phyloP scores from a whole-genome alignment of 805 yeast genomes.

The Starmerella sirachaensis region DNA sequence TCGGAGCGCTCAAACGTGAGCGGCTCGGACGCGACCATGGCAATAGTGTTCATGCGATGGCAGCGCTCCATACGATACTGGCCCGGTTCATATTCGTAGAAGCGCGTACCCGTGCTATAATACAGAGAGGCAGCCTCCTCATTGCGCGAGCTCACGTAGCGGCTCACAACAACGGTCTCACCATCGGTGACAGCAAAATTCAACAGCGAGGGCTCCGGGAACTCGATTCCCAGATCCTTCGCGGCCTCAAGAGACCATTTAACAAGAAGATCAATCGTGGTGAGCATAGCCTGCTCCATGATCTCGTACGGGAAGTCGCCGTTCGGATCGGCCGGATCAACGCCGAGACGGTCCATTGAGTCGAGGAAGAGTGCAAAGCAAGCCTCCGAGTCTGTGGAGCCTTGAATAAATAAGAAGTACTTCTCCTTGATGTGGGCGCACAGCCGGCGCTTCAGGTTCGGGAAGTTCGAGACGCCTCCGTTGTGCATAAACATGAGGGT shows the following conservation, averaged over 20 bases:
- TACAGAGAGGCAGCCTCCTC: conserved; percentile 96
- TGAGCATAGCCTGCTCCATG: conserved; percentile 55
- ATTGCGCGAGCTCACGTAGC: conserved; percentile 77
- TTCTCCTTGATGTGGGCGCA: conserved; percentile 65
- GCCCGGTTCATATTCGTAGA: conserved; percentile 82
- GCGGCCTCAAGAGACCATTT: conserved; percentile 63
- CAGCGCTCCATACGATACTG: conserved; percentile 88
- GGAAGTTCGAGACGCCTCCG: conserved; percentile 65
- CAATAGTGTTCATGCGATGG: conserved; percentile 84
- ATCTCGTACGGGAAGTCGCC: conserved; percentile 39
- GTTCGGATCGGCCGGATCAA: conserved; percentile 48
- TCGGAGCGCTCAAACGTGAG: conserved; percentile 92
- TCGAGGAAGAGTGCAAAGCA: conserved; percentile 82
- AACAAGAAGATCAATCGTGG: conserved; percentile 63
- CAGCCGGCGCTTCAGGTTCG: conserved; percentile 57
- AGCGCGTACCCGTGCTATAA: conserved; percentile 85
- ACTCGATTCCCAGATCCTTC: conserved; percentile 25
- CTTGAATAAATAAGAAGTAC: conserved; percentile 71
- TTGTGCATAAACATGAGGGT: conserved; percentile 94
- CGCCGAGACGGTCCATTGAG: conserved; percentile 61
- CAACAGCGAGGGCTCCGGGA: conserved; percentile 64
- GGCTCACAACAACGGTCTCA: conserved; percentile 64
- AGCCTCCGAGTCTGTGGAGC: conserved; percentile 93
- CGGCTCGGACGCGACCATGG: conserved; percentile 96
- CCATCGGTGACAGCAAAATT: conserved; percentile 97